Evolutionary conservation across 139 green algal species (phyloP), one percentile per base, ranked within the genome.

Genomic region (Chlorella sp.): DNA sequence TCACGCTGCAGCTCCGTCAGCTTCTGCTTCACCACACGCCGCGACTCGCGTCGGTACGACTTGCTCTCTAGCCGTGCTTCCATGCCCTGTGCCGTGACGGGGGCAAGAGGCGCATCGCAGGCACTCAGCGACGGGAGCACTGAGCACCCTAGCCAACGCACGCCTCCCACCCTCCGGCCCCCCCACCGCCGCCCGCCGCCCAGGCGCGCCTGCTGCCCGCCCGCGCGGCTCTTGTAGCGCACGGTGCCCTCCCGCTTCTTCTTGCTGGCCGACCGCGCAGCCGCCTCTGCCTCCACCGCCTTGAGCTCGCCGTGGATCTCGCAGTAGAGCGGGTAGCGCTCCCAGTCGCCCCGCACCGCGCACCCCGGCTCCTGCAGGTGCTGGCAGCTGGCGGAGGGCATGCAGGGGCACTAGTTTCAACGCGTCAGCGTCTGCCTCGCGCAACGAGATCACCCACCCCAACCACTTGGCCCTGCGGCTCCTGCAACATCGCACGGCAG

Each of bases 301-400:
- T 80, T 77, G 25, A 94, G 82, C 71, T 95, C 91, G 17, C 68
- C 71, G 25, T 89, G 80, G 33, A 96, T 79, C 66, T 93, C 90
- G 5, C 86, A 29, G 74, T 98, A 98, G 59, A 86, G 70, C 23
- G 75, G 42, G 74, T 96, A 93, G 15, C 94, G 87, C 58, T 93
- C 82, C 85, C 84, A 92, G n/a, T 80, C 79, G 31, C 61, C 73
- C 21, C 76, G 73, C 42, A 98, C 86, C 5, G 79, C 74, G 68
- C 95, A 98, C 5, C 90, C 94, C 0, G 95, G 93, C 87, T 98
- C 95, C 12, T 77, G 38, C 23, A 97, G 21, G 80, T 98, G 95
- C 73, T 85, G 75, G 85, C 95, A 98, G 83, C 97, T 89, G 59
- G 46, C 64, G 85, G 97, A 98, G 36, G 86, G n/a, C n/a, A n/a